Evolutionary conservation across 352 stramenopile genomes (phyloP), one percentile per base, ranked within the genome.

Genomic region (Blastocystis sp.): DNA sequence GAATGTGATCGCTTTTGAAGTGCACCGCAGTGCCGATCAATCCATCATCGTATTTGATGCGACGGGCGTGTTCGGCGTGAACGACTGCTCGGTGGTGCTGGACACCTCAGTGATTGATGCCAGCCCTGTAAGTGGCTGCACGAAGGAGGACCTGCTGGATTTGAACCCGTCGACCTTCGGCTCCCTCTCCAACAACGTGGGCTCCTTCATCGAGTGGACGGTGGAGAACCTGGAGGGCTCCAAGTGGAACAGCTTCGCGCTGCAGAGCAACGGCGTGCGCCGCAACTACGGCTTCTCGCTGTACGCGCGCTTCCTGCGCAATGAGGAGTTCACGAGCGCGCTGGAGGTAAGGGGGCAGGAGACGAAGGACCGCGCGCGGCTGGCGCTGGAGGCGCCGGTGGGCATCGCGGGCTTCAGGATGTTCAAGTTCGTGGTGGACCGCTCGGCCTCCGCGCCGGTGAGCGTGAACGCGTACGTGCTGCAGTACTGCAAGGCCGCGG

Each of bases 1-100:
- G 19, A 81, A 81, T 4, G 41, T 81, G 21, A 23, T 81, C 5
- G 34, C 11, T 70, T 74, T 81, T 74, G 71, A 81, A 66, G 56
- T 81, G 1, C 71, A 81, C 56, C 65, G 65, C 43, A 21, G 21
- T 23, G 11, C 43, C 5, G 10, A 3, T 5, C 48, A 81, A 38
- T 21, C 52, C 21, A 3, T 48, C 11, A 38, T 38, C 11, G 38
- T 23, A 11, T 81, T 81, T 10, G 48, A 74, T 4, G 65, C 65
- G 34, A 74, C 65, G 5, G 65, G 65, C 23, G 65, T 74, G n/a
- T 74, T 74, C 43, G 65, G 65, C 34, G 65, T 74, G 11, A 48
- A 74, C 11, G 65, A 74, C 65, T 74, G 65, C 43, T 74, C 65
- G 11, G 43, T 48, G 34, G 65, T 74, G 34, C 21, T 74, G 34